phyloP scores from a whole-genome alignment of 257 asterid species.

The Solanum virginianum region DNA sequence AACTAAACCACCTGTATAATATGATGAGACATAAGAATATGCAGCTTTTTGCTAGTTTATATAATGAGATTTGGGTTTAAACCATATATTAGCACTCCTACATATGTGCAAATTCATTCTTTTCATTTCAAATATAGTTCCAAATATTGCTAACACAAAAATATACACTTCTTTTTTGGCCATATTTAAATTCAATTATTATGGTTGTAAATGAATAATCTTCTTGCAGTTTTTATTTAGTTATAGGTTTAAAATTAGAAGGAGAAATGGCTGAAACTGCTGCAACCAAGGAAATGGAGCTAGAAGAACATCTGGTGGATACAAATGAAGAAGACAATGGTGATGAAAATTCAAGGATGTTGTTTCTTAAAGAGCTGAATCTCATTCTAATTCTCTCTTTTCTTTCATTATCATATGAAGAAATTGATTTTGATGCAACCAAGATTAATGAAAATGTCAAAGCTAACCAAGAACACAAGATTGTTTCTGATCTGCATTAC shows the following conservation, averaged over 20 bases:
- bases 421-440: neutral
- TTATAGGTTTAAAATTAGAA: neutral
- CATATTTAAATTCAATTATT: neutral
- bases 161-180: neutral
- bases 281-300: neutral
- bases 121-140: neutral
- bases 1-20: too few relatives aligned
- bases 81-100: neutral
- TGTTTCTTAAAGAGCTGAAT: constrained; percentile 22
- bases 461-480: neutral
- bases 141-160: neutral
- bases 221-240: too few relatives aligned
- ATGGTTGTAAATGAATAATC: neutral
- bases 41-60: too few relatives aligned
- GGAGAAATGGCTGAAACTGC: constrained; percentile 12
- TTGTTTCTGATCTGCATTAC: neutral
- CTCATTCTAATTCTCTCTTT: constrained; percentile 25
- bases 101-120: neutral
- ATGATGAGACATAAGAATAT: too few relatives aligned
- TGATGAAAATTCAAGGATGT: neutral
- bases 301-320: neutral
- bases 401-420: constrained; percentile 22
- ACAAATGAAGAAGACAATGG: neutral
- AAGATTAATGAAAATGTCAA: neutral
- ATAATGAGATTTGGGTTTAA: neutral